Evolutionary conservation across 306 rosid genomes (phyloP), one percentile per base, ranked within the genome.

Genomic region (Luffa acutangula): DNA sequence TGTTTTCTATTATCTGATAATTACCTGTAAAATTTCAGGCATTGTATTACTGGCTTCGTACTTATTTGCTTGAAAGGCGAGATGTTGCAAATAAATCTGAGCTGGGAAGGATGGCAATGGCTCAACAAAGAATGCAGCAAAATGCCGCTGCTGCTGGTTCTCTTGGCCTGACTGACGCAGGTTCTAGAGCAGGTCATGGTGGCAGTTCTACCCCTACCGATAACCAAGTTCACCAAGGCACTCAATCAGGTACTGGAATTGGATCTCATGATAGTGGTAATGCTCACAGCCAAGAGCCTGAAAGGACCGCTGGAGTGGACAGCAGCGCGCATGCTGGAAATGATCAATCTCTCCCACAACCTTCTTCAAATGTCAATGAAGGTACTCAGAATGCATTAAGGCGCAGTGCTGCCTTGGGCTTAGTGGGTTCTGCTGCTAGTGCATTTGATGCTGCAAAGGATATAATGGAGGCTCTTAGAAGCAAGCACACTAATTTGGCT

Each of bases 401-500:
- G 85, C 99, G 97, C 58, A 87, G 88, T 85, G 93, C 96, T 86
- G 93, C 96, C 83, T 86, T 90, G 53, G 99, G 99, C 81, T 85
- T 88, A 77, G 97, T 84, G 81, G 94, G 97, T 74, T 96, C 99
- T 77, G 98, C 99, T 80, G 91, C 98, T 75, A 91, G 94, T 82
- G 99, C 99, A 81, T 96, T 96, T 83, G 99, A 96, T 88, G 97
- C 99, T 85, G 97, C 99, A 34, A 96, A 96, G 90, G 99, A 93
- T 87, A 93, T 96, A 80, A 93, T 96, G 98, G 99, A 96, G 90
- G 92, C 96, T 85, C 99, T 96, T 80, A 86, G 99, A 90, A 91
- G 99, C 89, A 96, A 93, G 86, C 99, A 96, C 80, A 84, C 96
- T 80, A 96, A 96, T 85, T 91, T 96, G 88, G 99, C 99, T 63